Evolutionary conservation across 108 stramenopile genomes (phyloP).

Genomic region (Schizochytrium sp.): DNA sequence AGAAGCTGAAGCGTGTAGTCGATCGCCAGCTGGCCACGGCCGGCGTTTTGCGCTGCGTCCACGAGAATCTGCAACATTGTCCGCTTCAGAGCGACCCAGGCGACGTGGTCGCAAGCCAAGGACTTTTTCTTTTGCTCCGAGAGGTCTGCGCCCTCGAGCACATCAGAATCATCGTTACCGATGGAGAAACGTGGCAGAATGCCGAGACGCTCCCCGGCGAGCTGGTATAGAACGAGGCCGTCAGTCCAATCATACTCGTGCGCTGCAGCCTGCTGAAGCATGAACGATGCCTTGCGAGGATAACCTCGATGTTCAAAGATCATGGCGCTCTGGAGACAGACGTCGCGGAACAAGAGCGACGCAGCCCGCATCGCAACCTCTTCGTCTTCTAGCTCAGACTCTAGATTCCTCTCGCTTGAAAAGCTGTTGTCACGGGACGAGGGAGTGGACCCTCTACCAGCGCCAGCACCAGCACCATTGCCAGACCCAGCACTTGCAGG

Average conservation of each 20-base stretch:
- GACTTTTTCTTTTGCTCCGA: neutral
- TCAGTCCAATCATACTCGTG: neutral
- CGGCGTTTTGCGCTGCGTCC: slow-evolving; percentile 2
- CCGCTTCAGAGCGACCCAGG: neutral
- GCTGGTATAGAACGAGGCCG: neutral
- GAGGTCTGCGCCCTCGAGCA: neutral
- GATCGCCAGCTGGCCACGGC: neutral
- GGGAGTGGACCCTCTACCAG: no score
- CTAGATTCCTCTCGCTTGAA: neutral
- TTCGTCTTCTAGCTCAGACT: neutral
- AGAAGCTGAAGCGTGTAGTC: slow-evolving; percentile 4
- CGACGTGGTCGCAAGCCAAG: neutral
- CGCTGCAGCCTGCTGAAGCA: neutral
- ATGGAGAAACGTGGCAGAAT: neutral
- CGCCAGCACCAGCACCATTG: no score
- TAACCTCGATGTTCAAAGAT: neutral
- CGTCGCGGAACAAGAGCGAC: neutral
- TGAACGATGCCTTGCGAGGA: neutral
- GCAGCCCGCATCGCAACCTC: neutral
- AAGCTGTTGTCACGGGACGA: no score
- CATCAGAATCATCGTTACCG: neutral
- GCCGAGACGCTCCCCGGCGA: neutral
- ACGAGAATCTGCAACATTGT: neutral
- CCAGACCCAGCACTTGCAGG: no score
- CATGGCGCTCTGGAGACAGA: neutral